phyloP scores from a whole-genome alignment of 1,139 yeast species.

The Starmera stellimalicola region DNA sequence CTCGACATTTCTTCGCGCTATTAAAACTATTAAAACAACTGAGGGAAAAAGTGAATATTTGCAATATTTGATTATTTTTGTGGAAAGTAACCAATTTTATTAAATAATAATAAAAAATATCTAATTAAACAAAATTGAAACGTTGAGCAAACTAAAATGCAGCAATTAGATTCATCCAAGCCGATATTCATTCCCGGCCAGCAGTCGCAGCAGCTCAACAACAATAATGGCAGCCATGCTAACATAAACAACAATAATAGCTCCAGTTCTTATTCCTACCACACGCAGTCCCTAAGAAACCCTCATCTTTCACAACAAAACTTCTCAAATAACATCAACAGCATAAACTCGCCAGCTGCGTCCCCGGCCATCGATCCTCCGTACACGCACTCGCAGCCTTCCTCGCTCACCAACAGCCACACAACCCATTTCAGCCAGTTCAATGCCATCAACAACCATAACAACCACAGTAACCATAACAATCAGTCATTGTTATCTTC shows the following conservation, averaged over 20 bases:
- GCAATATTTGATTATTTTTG: too few species aligned
- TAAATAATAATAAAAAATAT: too few species aligned
- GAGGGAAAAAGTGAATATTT: too few species aligned
- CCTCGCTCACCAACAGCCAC: conserved; percentile 16
- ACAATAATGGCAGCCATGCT: too few species aligned
- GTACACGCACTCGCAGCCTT: conserved; percentile 1
- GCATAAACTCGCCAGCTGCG: conserved; percentile 2
- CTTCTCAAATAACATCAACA: conserved; percentile 7
- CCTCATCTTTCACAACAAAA: conserved; percentile 12
- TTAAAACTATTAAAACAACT: too few species aligned
- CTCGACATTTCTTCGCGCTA: conserved; percentile 58
- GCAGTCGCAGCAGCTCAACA: conserved; percentile 5
- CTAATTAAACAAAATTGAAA: too few species aligned
- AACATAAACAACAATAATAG: too few species aligned
- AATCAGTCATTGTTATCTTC: conserved; percentile 1
- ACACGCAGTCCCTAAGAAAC: conserved; percentile 11
- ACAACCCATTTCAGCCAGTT: conserved; percentile 14
- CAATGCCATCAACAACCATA: conserved; percentile 5
- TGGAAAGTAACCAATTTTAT: too few species aligned
- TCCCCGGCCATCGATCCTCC: conserved; percentile 3
- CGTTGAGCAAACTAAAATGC: conserved; percentile 4
- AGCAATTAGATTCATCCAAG: conserved; percentile 15
- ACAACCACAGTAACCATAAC: conserved; percentile 3
- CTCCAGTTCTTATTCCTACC: conserved; percentile 4
- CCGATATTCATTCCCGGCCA: conserved; percentile 21